Evolutionary conservation across 129 eudicot species (phyloP).

Genomic region (carrot (Daucus carota)): DH1_v3.0 NC_030383.2:64347001-64347500

Average conservation of each 20-base stretch:
- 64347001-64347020: background rate
- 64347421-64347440: constrained; percentile 2
- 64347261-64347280: constrained; percentile 80
- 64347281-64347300: constrained; percentile 82
- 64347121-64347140: constrained; percentile 54
- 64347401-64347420: constrained; percentile 96
- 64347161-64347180: constrained; percentile 41
- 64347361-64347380: constrained; percentile 77
- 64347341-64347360: constrained; percentile 83
- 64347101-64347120: constrained; percentile 33
- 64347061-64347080: constrained; percentile 49
- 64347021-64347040: no score
- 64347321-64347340: constrained; percentile 92
- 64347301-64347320: constrained; percentile 99
- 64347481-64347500: no score
- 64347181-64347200: constrained; percentile 41
- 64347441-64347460: background rate
- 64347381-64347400: constrained; percentile 86
- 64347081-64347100: constrained; percentile 55
- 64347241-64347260: constrained; percentile 85
- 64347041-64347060: constrained; percentile 12
- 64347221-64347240: constrained; percentile 43
- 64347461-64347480: background rate
- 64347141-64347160: constrained; percentile 27
- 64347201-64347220: constrained; percentile 36